These are phyloP conservation scores for Ustilago curta DNA, from an alignment of 1,284 basidiomycete species.

Conservation along the genomic window DNA sequence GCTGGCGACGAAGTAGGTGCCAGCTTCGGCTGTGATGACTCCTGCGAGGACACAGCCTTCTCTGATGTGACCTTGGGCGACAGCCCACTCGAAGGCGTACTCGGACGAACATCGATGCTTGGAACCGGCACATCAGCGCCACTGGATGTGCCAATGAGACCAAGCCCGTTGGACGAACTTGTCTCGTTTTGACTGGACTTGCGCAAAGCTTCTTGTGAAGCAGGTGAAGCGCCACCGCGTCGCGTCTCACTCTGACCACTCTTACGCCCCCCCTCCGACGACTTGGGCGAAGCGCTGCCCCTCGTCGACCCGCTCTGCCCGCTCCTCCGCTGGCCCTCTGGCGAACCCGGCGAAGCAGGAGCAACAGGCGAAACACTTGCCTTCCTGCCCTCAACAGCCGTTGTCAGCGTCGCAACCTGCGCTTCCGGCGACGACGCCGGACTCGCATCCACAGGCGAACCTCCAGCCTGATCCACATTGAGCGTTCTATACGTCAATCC, in stretches of 20 bases:
- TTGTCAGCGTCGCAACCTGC: background rate
- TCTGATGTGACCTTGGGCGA: constrained; percentile 1
- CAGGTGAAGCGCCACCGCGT: background rate
- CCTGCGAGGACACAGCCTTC: background rate
- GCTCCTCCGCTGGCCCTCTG: background rate
- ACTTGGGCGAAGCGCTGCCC: background rate
- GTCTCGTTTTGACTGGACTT: background rate
- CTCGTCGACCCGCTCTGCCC: background rate
- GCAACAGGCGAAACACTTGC: background rate
- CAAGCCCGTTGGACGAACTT: constrained; percentile 7
- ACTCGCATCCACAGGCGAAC: constrained; percentile 25
- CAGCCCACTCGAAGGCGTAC: constrained; percentile 16
- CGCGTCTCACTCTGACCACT: background rate
- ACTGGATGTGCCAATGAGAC: constrained; percentile 15
- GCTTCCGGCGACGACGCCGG: constrained; percentile 20
- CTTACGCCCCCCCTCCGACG: no score
- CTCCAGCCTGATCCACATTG: constrained; percentile 15
- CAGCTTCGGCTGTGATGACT: constrained; percentile 12
- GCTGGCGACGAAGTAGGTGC: constrained; percentile 8
- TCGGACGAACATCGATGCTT: constrained; percentile 27
- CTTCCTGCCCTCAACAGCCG: background rate
- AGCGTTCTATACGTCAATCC: constrained; percentile 16
- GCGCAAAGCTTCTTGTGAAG: background rate
- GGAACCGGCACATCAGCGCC: constrained; percentile 8
- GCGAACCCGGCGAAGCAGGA: background rate